Evolutionary conservation across 2,329 filamentous ascomycete species (phyloP).

Genomic region (Sporothrix dimorphospora): DNA sequence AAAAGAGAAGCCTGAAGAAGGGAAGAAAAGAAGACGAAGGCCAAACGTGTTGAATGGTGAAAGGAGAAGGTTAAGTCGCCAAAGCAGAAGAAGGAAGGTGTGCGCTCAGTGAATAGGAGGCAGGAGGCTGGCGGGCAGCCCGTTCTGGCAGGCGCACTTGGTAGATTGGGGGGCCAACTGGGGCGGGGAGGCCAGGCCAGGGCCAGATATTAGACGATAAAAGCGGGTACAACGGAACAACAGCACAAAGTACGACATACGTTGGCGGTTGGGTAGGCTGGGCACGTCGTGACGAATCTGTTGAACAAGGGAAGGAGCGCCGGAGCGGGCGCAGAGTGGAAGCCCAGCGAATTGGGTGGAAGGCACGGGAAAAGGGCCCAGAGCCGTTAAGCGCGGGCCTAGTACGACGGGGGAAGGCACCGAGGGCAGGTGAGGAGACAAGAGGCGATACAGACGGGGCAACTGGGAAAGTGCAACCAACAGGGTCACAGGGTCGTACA

Average conservation of each 20-base stretch:
- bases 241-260: too few relatives aligned
- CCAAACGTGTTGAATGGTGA: background rate
- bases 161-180: background rate
- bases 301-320: background rate
- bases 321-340: background rate
- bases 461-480: background rate
- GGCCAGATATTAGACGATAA: background rate
- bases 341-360: conserved; percentile 30
- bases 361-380: conserved; percentile 11
- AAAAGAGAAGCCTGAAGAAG: background rate
- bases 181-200: conserved; percentile 2
- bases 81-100: conserved; percentile 1
- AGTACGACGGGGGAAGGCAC: background rate
- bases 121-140: conserved; percentile 11
- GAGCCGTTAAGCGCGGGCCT: background rate
- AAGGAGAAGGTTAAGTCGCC: background rate
- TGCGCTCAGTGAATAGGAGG: background rate
- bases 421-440: background rate
- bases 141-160: conserved; percentile 2
- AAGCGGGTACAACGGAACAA: background rate
- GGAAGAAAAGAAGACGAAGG: background rate
- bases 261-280: background rate
- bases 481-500: background rate
- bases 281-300: too few relatives aligned
- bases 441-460: background rate